Base-by-base conservation (phyloP, 805 yeast genomes). In the Saccharomycopsis oosterbeekiorum region DNA sequence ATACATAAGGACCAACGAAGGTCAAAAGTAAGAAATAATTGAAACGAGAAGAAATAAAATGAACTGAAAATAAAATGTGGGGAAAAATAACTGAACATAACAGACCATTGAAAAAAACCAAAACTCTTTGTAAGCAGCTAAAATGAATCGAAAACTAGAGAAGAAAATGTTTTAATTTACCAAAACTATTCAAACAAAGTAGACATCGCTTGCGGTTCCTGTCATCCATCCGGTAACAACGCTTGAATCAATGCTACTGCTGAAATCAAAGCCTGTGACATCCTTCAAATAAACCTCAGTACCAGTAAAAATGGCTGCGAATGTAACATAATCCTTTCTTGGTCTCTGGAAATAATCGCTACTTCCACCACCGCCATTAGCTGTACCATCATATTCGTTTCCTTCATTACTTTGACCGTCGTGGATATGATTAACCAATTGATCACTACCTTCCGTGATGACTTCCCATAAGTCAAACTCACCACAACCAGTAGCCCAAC, bases 401-500 rank as follows among this genome's bases (percentile, higher is more conserved):
- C 93, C 98, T 21, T 47, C 86, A 55, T 85, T 81, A 47, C 89
- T 89, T 72, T 87, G 94, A 77, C 79, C 87, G 68, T 85, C 89
- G 70, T 87, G 94, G 70, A 87, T 74, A 8, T 92, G 85, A 19
- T 90, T 77, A 73, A 76, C 84, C 66, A 87, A 76, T 61, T 84
- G 78, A 65, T 89, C 84, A 67, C 96, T 97, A 41, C 87, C 68
- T 39, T 60, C 36, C 8, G 40, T 19, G 67, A 94, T 81, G 67
- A 93, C 80, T 82, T 94, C 99, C 70, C 92, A 94, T 69, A 91
- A 79, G 76, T 94, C 99, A 70, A 94, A 79, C 80, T 94, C 99
- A 78, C 99, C 99, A 78, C 99, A 94, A 64, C 98, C 98, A 60
- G 96, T 80, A 59, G 81, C 70, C 99, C 99, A 94, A 82, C 99